These are phyloP conservation scores for Sporisorium reilianum DNA, from an alignment of 1,284 basidiomycete genomes.

Conservation along the genomic window DNA sequence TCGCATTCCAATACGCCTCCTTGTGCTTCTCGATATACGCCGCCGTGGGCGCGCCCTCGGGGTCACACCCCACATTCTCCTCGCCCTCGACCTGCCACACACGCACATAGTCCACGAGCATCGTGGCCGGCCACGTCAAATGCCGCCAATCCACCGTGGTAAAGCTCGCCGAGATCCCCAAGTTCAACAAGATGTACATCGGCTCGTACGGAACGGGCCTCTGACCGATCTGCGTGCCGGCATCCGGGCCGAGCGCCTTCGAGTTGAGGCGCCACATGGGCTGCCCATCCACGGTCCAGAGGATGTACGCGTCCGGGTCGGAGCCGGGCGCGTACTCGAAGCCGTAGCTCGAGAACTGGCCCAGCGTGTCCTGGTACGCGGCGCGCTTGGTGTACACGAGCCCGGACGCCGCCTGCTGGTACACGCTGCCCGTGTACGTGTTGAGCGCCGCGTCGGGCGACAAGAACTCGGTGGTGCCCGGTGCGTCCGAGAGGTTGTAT, in stretches of 20 bases:
- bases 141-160: constrained; percentile 34
- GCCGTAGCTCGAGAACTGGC: constrained; percentile 72
- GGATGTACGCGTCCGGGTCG: constrained; percentile 46
- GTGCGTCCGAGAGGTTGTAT: constrained; percentile 70
- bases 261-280: constrained; percentile 73
- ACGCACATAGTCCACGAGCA: constrained; percentile 58
- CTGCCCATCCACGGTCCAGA: constrained; percentile 49
- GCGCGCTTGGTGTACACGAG: constrained; percentile 56
- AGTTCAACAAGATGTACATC: constrained; percentile 62
- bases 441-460: constrained; percentile 48
- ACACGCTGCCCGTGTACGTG: constrained; percentile 59
- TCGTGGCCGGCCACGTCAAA: constrained; percentile 35
- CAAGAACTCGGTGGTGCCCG: constrained; percentile 38
- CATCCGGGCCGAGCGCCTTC: constrained; percentile 79
- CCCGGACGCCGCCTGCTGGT: constrained; percentile 66
- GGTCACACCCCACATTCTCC: constrained; percentile 70
- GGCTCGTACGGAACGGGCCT: constrained; percentile 78
- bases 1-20: constrained; percentile 63
- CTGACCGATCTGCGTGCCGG: constrained; percentile 76
- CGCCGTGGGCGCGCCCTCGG: constrained; percentile 62
- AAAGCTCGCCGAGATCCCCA: constrained; percentile 59
- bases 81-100: constrained; percentile 61
- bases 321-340: constrained; percentile 73
- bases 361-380: constrained; percentile 53
- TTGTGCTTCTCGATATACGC: constrained; percentile 65